These are phyloP conservation scores for Cladorrhinum samala DNA, from an alignment of 495 filamentous ascomycete species.

Conservation along the genomic window DNA sequence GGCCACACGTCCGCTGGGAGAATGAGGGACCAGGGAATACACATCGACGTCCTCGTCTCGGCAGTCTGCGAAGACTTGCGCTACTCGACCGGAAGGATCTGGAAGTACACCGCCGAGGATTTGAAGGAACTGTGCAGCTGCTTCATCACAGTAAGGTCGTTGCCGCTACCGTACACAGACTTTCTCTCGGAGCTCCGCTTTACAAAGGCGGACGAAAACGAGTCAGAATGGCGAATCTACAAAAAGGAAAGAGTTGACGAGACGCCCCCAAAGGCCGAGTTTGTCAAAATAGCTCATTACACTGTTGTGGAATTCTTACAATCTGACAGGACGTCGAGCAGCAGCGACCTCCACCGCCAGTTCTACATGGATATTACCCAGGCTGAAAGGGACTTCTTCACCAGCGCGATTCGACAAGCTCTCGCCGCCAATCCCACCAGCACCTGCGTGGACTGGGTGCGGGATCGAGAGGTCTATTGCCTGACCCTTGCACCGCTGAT, in stretches of 20 bases:
- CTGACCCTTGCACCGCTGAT: not conserved
- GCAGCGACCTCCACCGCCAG: not conserved
- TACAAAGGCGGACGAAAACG: not conserved
- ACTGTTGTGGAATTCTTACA: not conserved
- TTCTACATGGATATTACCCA: not conserved
- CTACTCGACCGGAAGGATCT: not conserved
- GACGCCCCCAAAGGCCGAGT: not conserved
- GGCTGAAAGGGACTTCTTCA: not conserved
- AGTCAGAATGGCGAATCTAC: not conserved
- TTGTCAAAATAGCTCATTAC: not conserved
- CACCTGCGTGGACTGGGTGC: not conserved
- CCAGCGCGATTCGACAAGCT: not conserved
- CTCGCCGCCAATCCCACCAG: not conserved
- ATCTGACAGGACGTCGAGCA: not conserved
- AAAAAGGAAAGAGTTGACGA: not conserved
- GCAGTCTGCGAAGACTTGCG: not conserved
- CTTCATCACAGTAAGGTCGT: not conserved
- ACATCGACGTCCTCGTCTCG: not conserved
- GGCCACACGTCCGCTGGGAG: not conserved
- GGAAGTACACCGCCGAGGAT: not conserved
- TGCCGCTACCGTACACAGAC: not conserved
- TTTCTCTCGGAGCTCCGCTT: no score
- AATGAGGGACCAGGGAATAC: not conserved
- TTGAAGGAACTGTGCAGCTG: not conserved
- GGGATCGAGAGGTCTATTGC: not conserved